Evolutionary conservation across 192 early-diverging fungal genomes (phyloP).

Genomic region (Spizellomyces punctatus): DNA sequence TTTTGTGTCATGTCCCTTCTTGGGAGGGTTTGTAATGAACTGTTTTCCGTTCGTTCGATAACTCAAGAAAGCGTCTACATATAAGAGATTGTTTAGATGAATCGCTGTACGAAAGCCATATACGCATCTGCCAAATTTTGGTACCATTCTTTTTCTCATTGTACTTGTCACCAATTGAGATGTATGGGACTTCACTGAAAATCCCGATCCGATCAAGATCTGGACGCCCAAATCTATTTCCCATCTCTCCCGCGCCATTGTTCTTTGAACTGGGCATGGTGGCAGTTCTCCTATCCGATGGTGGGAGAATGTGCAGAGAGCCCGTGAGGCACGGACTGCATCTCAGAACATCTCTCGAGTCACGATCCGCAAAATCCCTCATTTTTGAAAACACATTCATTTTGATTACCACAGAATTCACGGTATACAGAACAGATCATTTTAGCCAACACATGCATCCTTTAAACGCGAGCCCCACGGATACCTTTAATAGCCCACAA

Average conservation of each 20-base stretch:
- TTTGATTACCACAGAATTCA: too few relatives aligned
- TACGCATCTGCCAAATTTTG: too few relatives aligned
- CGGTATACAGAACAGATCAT: too few relatives aligned
- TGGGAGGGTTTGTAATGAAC: conserved; percentile 52
- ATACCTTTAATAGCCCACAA: too few relatives aligned
- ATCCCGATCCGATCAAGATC: conserved; percentile 58
- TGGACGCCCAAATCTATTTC: conserved; percentile 38
- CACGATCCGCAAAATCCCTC: too few relatives aligned
- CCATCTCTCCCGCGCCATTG: conserved; percentile 19
- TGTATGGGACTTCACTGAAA: conserved; percentile 56
- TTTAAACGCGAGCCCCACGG: too few relatives aligned
- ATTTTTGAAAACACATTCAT: too few relatives aligned
- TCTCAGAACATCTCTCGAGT: too few relatives aligned
- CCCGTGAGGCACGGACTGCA: too few relatives aligned
- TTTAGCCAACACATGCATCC: too few relatives aligned
- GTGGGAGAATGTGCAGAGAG: too few relatives aligned
- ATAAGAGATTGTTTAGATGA: neutral
- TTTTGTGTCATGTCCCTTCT: conserved; percentile 53
- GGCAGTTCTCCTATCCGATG: too few relatives aligned
- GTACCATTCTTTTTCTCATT: conserved; percentile 33
- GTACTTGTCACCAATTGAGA: conserved; percentile 49
- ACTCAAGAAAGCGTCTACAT: conserved; percentile 34
- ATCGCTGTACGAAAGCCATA: conserved; percentile 6
- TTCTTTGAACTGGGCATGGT: neutral
- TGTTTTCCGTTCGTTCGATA: conserved; percentile 56